Evolutionary conservation across 257 asterid genomes (phyloP).

Genomic region (Cynanchum wilfordii): DNA sequence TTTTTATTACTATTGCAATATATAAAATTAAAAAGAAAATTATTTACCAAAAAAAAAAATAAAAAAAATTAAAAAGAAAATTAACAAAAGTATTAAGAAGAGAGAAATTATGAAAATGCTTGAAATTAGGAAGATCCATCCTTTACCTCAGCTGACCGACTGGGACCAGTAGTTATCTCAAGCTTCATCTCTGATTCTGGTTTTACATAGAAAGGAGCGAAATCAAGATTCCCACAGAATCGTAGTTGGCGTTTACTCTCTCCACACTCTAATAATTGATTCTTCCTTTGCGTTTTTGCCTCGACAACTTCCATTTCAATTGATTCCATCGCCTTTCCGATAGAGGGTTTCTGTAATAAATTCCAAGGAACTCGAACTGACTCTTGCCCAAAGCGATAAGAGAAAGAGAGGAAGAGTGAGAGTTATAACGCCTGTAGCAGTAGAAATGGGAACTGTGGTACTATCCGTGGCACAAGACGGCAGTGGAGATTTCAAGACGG

Average conservation of each 20-base stretch:
- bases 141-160: neutral
- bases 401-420: neutral
- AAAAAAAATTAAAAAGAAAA: too few species aligned
- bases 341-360: neutral
- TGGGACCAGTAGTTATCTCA: neutral
- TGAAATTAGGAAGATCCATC: too few species aligned
- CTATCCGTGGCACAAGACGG: constrained; percentile 74
- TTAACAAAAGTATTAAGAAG: too few species aligned
- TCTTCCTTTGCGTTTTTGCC: neutral
- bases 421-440: neutral
- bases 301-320: constrained; percentile 3
- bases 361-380: neutral
- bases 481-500: constrained; percentile 53
- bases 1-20: too few species aligned
- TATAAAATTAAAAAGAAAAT: too few species aligned
- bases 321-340: neutral
- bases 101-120: too few species aligned
- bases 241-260: neutral
- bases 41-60: too few species aligned
- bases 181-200: too few species aligned
- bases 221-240: neutral
- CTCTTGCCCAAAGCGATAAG: neutral
- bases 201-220: neutral
- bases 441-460: constrained; percentile 26
- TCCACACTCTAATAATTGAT: neutral